Base-by-base conservation (phyloP, 139 green algal species). In the Picochlorum sp. region DNA sequence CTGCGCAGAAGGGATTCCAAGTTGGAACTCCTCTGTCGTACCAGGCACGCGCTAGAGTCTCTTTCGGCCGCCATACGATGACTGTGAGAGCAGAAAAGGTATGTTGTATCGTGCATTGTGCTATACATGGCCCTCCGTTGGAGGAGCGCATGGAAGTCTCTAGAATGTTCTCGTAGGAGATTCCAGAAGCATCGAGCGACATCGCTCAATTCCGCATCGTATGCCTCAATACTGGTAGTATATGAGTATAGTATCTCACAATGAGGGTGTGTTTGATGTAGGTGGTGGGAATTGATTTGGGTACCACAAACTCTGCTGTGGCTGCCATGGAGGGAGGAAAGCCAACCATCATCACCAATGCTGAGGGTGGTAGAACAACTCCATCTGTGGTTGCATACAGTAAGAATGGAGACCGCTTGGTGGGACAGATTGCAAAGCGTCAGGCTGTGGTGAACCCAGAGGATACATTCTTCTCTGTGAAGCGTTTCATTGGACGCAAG, bases 381-480 rank as follows among this genome's bases (percentile, higher is more conserved):
- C 94, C 94, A 11, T 98, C 94, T 4, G 82, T 98, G 8, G 86
- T 98, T 8, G 94, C 94, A 4, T 99, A 98, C 81, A 97, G 83
- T 11, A 83, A 97, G 37, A 96, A 97, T 77, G 92, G 92, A 2
- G 94, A 98, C 67, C 81, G 89, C 8, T 84, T 98, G 8, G 92
- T 98, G 16, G 93, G 93, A n/a, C 90, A 98, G 87, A 97, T 98
- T 47, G 94, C 94, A 58, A 99, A 99, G 85, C 85, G 93, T 24
- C 94, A 99, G 79, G 94, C 81, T 3, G 92, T 98, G 49, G 92
- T 97, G 6, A 99, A 99, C 82, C 92, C 94, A 2, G 88, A 97
- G 73, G 98, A 98, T 82, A 99, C 94, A 30, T 98, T 99, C 76
- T 97, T 94, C 80, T 95, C 85, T 26, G 94, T 99, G 8, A 99